Percentiles rank a stretch among this genome's conserved stretches.
Evolutionary conservation across 2,329 filamentous ascomycete genomes (phyloP).

Genomic region (Fusarium coicis): DNA sequence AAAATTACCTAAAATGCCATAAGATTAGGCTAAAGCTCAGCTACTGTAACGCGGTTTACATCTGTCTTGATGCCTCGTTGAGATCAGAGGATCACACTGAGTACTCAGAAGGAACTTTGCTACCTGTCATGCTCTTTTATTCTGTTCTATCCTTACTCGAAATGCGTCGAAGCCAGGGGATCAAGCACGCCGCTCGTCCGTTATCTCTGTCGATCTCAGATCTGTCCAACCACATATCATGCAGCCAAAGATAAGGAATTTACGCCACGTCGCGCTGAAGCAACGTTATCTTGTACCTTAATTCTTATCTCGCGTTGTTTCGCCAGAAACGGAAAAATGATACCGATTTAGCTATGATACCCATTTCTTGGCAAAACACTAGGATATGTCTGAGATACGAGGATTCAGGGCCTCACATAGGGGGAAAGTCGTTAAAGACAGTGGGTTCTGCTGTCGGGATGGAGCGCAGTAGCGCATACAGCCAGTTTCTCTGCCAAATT

Average conservation of each 20-base stretch:
- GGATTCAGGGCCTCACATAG: background rate
- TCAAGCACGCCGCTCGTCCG: background rate
- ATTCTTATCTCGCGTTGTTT: constrained; percentile 28
- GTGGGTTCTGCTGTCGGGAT: background rate
- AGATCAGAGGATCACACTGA: background rate
- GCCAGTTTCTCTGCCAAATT: background rate
- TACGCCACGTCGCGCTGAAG: background rate
- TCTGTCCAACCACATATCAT: constrained; percentile 3
- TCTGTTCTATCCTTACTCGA: background rate
- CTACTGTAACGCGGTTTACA: background rate
- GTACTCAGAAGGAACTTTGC: background rate
- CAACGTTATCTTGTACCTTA: constrained; percentile 14
- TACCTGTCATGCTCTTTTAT: background rate
- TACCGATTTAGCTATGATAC: background rate
- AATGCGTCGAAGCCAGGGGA: background rate
- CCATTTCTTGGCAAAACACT: constrained; percentile 19
- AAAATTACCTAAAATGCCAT: background rate
- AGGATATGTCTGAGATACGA: background rate
- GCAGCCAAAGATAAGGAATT: constrained; percentile 23
- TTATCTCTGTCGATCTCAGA: constrained; percentile 23
- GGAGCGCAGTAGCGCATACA: background rate
- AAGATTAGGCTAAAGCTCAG: background rate
- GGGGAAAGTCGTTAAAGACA: background rate
- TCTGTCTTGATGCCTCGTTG: background rate
- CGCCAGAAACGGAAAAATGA: constrained; percentile 17